Conservation (phyloP, 176 grass and related monocot species). For the Aegilops bicornis region DNA sequence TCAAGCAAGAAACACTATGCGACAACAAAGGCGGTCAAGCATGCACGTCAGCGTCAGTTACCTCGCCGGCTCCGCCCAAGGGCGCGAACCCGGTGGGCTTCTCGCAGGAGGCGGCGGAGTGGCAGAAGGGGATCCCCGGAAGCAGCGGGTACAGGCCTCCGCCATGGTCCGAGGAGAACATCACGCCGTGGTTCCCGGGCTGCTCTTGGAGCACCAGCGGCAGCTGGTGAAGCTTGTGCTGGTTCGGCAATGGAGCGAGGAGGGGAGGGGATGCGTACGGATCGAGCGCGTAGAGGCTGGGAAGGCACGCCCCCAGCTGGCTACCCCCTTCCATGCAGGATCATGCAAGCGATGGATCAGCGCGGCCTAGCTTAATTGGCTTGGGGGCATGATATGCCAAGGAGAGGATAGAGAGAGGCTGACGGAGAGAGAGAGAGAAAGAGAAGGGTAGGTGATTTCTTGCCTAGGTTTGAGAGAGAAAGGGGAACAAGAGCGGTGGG, state of each 20-base stretch:
- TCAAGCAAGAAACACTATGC: background rate
- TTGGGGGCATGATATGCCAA: slow-evolving; percentile 23
- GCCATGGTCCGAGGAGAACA: slow-evolving; percentile 30
- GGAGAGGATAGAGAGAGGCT: background rate
- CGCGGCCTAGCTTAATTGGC: background rate
- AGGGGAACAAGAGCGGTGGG: slow-evolving; percentile 17
- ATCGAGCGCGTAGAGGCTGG: slow-evolving; percentile 42
- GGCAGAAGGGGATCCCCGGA: slow-evolving; percentile 45
- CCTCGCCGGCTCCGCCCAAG: slow-evolving; percentile 30
- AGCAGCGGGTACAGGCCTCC: slow-evolving; percentile 42
- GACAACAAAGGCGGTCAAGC: background rate
- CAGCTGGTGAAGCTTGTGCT: slow-evolving; percentile 46
- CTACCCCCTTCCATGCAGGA: slow-evolving; percentile 54
- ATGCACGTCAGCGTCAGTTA: background rate
- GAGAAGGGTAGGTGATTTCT: slow-evolving; percentile 4
- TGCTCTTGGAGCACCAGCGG: slow-evolving; percentile 37
- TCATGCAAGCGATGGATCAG: slow-evolving; percentile 12
- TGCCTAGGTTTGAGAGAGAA: slow-evolving; percentile 43
- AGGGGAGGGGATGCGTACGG: slow-evolving; percentile 18
- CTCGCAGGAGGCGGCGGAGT: slow-evolving; percentile 15
- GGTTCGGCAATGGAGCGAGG: slow-evolving; percentile 34
- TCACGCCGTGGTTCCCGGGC: slow-evolving; percentile 31
- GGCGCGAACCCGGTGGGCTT: slow-evolving; percentile 18
- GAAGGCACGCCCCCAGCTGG: slow-evolving; percentile 41
- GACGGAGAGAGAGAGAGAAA: no score